Conservation (phyloP, 164 flowering plant species). For the Paratinospora sagittata region DNA sequence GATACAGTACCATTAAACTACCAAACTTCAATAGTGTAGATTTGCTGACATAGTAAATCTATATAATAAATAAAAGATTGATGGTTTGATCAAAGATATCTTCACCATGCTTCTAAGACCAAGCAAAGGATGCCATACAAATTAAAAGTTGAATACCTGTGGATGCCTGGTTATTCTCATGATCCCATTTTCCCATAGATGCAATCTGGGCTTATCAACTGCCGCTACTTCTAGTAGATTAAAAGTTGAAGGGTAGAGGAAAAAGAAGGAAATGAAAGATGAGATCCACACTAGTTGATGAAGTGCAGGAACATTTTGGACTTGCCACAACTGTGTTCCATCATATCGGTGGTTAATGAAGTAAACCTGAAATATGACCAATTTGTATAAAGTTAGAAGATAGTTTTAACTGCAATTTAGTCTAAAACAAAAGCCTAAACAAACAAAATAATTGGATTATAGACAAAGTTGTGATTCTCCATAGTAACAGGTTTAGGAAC, state of each 20-base stretch:
- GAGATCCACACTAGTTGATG: slow-evolving; percentile 75
- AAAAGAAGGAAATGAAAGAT: slow-evolving; percentile 71
- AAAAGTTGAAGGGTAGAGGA: slow-evolving; percentile 95
- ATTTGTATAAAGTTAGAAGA: not conserved
- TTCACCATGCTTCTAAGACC: not conserved
- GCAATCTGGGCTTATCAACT: slow-evolving; percentile 95
- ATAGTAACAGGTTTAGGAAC: slow-evolving; percentile 23
- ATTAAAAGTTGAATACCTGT: slow-evolving; percentile 45
- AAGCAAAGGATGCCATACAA: not conserved
- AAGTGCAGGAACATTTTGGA: slow-evolving; percentile 60
- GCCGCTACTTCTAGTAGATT: slow-evolving; percentile 94
- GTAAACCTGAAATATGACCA: slow-evolving; percentile 58
- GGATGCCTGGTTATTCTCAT: slow-evolving; percentile 99
- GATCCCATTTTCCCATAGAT: slow-evolving; percentile 98
- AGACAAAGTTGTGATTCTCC: not conserved
- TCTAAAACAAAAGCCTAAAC: not conserved
- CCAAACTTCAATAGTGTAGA: not conserved
- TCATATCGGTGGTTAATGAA: slow-evolving; percentile 95
- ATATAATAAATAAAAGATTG: not conserved
- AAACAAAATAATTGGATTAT: not conserved
- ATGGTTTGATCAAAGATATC: not conserved
- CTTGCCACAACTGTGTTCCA: slow-evolving; percentile 89
- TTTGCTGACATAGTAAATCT: not conserved
- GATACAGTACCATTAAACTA: not conserved
- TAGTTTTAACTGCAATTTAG: not conserved